Evolutionary conservation across 768 basidiomycete genomes (phyloP), one percentile per base, ranked within the genome.

Genomic region (Steccherinum ochraceum): DNA sequence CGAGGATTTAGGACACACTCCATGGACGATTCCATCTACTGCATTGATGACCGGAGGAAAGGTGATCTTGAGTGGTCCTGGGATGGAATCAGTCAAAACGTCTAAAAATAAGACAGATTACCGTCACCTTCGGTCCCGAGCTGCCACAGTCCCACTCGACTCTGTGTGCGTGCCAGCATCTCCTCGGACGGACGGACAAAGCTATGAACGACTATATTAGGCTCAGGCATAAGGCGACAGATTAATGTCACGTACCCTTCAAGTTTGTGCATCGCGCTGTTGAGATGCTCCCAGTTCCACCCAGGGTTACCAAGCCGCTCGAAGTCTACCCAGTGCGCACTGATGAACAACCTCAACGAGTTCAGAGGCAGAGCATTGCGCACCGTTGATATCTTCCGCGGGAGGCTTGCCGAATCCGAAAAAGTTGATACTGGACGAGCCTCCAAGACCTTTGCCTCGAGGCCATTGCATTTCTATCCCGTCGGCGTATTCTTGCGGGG

Each of bases 241-340:
- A 16, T 35, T 7, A 35, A 35, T 35, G 7, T 35, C 12, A 5
- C 20, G 5, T 2, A 5, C 20, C 11, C n/a, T n/a, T n/a, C n/a
- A n/a, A n/a, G n/a, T n/a, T n/a, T n/a, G n/a, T n/a, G n/a, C n/a
- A n/a, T n/a, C n/a, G n/a, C n/a, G n/a, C n/a, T n/a, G n/a, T n/a
- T n/a, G n/a, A n/a, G n/a, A n/a, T n/a, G 19, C 13, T 64, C 56
- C 75, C 74, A 79, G 56, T 77, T 76, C 78, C 79, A 80, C 4
- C 77, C 77, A 2, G 68, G 68, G 52, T 79, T 79, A 3, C 78
- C 78, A 19, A 80, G 66, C 47, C 67, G 63, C 55, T 77, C 75
- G 51, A 73, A 23, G n/a, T n/a, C n/a, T n/a, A n/a, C n/a, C n/a
- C n/a, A n/a, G n/a, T n/a, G n/a, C n/a, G n/a, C n/a, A n/a, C n/a